These are phyloP conservation scores for Trichoderma polysporum DNA, from an alignment of 2,329 filamentous ascomycete genomes.

Conservation along the genomic window DNA sequence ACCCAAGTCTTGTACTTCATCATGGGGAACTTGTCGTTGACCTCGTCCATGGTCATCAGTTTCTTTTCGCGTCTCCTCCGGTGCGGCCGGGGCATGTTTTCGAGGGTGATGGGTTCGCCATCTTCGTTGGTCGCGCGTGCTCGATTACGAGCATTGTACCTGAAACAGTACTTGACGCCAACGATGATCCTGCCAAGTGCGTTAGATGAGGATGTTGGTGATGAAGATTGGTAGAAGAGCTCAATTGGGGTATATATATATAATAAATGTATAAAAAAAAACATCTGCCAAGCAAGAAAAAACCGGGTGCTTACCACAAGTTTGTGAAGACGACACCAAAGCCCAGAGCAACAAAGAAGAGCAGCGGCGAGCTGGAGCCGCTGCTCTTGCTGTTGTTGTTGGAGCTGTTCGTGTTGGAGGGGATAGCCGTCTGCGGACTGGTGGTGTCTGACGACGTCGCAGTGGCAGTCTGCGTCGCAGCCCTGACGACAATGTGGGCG, in stretches of 20 bases:
- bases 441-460: constrained; percentile 21
- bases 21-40: constrained; percentile 95
- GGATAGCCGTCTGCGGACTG: constrained; percentile 22
- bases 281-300: not conserved
- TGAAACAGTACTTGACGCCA: constrained; percentile 98
- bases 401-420: constrained; percentile 22
- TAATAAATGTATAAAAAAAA: not conserved
- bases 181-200: constrained; percentile 84
- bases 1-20: constrained; percentile 97
- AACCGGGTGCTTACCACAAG: constrained; percentile 69
- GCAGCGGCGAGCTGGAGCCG: constrained; percentile 43
- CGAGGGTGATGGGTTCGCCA: constrained; percentile 83
- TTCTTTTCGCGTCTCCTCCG: constrained; percentile 93
- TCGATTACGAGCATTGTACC: constrained; percentile 93
- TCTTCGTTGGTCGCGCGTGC: constrained; percentile 74
- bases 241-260: not conserved
- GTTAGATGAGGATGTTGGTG: not conserved
- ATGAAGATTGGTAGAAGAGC: not conserved
- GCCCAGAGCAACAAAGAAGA: constrained; percentile 91
- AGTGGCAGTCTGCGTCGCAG: constrained; percentile 26
- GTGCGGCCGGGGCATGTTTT: constrained; percentile 80
- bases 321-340: constrained; percentile 99
- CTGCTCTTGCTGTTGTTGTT: constrained; percentile 25
- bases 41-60: constrained; percentile 97
- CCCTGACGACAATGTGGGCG: constrained; percentile 39